Conservation (phyloP, 1,284 basidiomycete genomes). For the Gymnopus androsaceus region DNA sequence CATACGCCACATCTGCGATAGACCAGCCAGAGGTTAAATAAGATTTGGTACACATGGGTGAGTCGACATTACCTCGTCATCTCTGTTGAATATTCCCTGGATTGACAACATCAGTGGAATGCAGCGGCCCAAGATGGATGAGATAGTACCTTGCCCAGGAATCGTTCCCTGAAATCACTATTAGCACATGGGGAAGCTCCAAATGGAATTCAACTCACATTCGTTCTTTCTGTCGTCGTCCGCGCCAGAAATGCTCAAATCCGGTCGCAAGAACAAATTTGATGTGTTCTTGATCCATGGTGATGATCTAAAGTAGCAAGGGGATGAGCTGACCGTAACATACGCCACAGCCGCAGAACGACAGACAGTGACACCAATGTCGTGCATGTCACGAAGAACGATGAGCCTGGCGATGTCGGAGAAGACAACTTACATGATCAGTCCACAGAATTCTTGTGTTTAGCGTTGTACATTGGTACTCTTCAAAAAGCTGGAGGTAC, state of each 20-base stretch:
- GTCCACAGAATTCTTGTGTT: slow-evolving; percentile 67
- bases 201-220: slow-evolving; percentile 43
- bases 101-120: too few species aligned
- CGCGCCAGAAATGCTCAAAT: slow-evolving; percentile 67
- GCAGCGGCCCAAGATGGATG: too few species aligned
- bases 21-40: too few species aligned
- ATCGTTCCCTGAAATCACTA: slow-evolving; percentile 51
- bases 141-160: too few species aligned
- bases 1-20: slow-evolving; percentile 47
- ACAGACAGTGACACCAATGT: too few species aligned
- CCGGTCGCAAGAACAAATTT: slow-evolving; percentile 70
- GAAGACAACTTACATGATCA: slow-evolving; percentile 52
- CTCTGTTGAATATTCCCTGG: slow-evolving; percentile 75
- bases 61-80: slow-evolving; percentile 67
- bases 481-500: slow-evolving; percentile 64
- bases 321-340: slow-evolving; percentile 1
- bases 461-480: slow-evolving; percentile 67
- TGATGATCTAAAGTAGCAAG: slow-evolving; percentile 52
- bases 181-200: background rate
- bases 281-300: slow-evolving; percentile 70
- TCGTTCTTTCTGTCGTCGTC: slow-evolving; percentile 59
- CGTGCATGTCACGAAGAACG: too few species aligned
- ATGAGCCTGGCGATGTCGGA: too few species aligned
- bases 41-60: too few species aligned
- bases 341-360: background rate